Conservation (phyloP, 306 rosid genomes). For the Lathyrus aphaca region DNA sequence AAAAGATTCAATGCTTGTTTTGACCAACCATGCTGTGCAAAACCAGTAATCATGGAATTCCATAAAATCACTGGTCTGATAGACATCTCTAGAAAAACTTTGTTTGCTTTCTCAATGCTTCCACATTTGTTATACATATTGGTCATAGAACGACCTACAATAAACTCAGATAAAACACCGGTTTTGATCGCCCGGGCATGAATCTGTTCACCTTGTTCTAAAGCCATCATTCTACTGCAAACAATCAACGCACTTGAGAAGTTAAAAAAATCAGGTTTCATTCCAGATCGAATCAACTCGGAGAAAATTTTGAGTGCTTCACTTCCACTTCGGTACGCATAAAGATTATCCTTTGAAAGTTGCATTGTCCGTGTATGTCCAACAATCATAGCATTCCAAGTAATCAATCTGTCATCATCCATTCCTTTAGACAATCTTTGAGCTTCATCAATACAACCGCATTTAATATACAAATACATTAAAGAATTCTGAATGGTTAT, state of each 20-base stretch:
- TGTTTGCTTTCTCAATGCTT: constrained; percentile 75
- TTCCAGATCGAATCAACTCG: constrained; percentile 60
- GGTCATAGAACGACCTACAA: constrained; percentile 69
- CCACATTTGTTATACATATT: constrained; percentile 93
- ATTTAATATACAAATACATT: constrained; percentile 75
- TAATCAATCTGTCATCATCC: constrained; percentile 59
- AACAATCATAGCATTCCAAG: constrained; percentile 94
- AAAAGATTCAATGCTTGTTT: constrained; percentile 79
- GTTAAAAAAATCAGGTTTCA: constrained; percentile 77
- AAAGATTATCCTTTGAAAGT: constrained; percentile 58
- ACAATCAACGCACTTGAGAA: constrained; percentile 76
- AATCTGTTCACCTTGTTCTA: constrained; percentile 83
- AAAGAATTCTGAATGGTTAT: constrained; percentile 61
- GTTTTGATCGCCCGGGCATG: constrained; percentile 79
- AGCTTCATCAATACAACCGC: constrained; percentile 72
- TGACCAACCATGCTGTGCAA: constrained; percentile 76
- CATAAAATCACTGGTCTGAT: constrained; percentile 82
- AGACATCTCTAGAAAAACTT: constrained; percentile 85
- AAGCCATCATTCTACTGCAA: constrained; percentile 69
- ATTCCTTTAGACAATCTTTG: constrained; percentile 57
- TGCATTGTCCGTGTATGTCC: constrained; percentile 79
- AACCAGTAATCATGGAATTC: constrained; percentile 87
- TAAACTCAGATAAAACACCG: constrained; percentile 70
- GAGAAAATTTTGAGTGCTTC: constrained; percentile 66
- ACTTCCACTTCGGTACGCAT: constrained; percentile 59